Evolutionary conservation across 192 early-diverging fungal species (phyloP).

Genomic region (Kickxella alabastrina): DNA sequence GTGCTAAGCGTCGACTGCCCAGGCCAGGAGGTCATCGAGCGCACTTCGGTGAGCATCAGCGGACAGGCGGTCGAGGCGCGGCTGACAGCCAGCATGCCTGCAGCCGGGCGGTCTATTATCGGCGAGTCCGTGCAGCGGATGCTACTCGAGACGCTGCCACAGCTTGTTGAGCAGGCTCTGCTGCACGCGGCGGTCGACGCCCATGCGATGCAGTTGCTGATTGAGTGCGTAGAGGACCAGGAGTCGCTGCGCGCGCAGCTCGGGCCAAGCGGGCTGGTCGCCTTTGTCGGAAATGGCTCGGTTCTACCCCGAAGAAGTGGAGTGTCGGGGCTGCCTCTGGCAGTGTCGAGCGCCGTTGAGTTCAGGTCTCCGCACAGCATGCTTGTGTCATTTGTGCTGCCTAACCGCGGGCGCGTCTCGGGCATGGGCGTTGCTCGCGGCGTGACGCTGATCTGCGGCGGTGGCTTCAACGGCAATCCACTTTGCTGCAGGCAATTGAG

Average conservation of each 20-base stretch:
- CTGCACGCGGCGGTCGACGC: constrained; percentile 17
- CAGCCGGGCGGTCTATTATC: constrained; percentile 50
- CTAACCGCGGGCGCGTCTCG: constrained; percentile 44
- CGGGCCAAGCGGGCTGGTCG: constrained; percentile 22
- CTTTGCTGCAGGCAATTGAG: constrained; percentile 55
- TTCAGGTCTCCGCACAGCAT: constrained; percentile 46
- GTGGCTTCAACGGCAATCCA: constrained; percentile 61
- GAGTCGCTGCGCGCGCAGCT: constrained; percentile 43
- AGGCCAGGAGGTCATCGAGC: constrained; percentile 56
- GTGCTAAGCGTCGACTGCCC: constrained; percentile 42
- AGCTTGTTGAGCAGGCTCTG: constrained; percentile 28
- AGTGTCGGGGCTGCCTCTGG: constrained; percentile 47
- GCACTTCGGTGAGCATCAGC: constrained; percentile 36
- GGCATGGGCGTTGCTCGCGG: constrained; percentile 55
- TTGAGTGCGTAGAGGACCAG: constrained; percentile 54
- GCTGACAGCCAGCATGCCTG: constrained; percentile 49
- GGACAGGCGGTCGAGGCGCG: constrained; percentile 40
- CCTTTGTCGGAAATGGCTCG: constrained; percentile 54
- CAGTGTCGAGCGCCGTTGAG: constrained; percentile 5
- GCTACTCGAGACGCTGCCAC: constrained; percentile 42
- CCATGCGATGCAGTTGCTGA: constrained; percentile 15
- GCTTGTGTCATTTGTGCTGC: constrained; percentile 38
- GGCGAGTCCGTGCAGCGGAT: constrained; percentile 32
- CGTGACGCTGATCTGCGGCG: constrained; percentile 54
- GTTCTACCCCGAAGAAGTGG: constrained; percentile 54